These are phyloP conservation scores for Plasmodium knowlesi DNA, from an alignment of 169 alveolate species.

Conservation along the genomic window DNA sequence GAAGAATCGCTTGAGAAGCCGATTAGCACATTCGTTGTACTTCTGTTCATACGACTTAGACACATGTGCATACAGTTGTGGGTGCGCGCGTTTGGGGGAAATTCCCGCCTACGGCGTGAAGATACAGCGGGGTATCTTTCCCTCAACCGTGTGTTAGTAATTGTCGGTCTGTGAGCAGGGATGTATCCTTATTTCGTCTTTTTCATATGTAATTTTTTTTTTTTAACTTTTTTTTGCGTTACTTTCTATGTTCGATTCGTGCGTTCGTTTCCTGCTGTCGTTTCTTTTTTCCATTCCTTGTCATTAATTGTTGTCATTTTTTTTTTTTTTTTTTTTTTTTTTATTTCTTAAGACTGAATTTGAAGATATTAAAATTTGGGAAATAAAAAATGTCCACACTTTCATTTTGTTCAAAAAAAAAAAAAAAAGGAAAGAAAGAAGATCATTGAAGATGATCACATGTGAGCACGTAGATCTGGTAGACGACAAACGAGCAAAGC, in stretches of 20 bases:
- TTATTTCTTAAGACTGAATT: not conserved
- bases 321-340: not conserved
- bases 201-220: not conserved
- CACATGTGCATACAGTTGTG: not conserved
- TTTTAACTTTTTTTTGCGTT: not conserved
- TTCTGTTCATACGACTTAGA: not conserved
- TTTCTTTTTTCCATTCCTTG: not conserved
- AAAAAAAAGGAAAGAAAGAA: not conserved
- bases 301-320: not conserved
- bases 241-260: not conserved
- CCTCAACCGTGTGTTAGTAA: not conserved
- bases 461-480: not conserved
- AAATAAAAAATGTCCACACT: not conserved
- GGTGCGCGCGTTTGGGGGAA: not conserved
- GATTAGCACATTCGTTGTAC: not conserved
- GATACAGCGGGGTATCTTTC: not conserved
- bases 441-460: not conserved
- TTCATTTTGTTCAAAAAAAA: not conserved
- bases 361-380: not conserved
- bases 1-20: not conserved
- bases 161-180: not conserved
- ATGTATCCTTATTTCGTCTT: not conserved
- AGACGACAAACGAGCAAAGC: not conserved
- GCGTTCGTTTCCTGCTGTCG: not conserved
- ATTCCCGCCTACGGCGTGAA: not conserved